Percentiles rank a stretch among this genome's conserved stretches.
These are phyloP conservation scores for Phoenix roebelenii DNA, from an alignment of 176 grass and related monocot genomes.

Conservation along the genomic window DNA sequence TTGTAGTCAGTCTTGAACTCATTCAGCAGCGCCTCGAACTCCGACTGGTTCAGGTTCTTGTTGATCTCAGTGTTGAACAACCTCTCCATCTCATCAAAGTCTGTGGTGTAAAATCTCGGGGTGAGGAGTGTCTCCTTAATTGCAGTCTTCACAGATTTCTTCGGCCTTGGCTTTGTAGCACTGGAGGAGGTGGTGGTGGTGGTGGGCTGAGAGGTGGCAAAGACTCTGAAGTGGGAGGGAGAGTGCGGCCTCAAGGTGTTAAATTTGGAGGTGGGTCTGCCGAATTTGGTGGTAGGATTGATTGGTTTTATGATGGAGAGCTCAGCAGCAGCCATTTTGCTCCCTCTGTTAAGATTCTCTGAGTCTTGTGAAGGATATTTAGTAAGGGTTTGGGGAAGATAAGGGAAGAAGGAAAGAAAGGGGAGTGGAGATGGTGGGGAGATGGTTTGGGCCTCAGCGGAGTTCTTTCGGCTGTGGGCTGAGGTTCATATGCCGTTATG, in stretches of 20 bases:
- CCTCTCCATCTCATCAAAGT: slow-evolving; percentile 98
- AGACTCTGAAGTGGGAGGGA: slow-evolving; percentile 18
- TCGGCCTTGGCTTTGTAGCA: slow-evolving; percentile 28
- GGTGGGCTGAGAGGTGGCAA: slow-evolving; percentile 17
- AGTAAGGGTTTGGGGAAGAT: not conserved
- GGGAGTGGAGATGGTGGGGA: not conserved
- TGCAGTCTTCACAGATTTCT: slow-evolving; percentile 39
- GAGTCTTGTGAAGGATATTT: too few relatives aligned
- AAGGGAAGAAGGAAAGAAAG: not conserved
- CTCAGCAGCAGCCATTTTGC: slow-evolving; percentile 45
- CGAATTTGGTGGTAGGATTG: slow-evolving; percentile 18
- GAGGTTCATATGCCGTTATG: too few relatives aligned
- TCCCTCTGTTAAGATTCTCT: not conserved
- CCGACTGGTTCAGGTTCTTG: slow-evolving; percentile 82
- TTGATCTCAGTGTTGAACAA: slow-evolving; percentile 93
- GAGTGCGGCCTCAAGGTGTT: slow-evolving; percentile 10
- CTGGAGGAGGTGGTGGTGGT: slow-evolving; percentile 23
- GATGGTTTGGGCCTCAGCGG: too few relatives aligned
- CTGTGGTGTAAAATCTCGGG: slow-evolving; percentile 85
- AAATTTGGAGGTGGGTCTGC: slow-evolving; percentile 20
- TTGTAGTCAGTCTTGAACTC: slow-evolving; percentile 99
- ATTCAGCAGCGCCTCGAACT: slow-evolving; percentile 85
- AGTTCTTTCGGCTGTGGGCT: too few relatives aligned
- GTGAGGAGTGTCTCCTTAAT: slow-evolving; percentile 81
- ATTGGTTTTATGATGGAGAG: slow-evolving; percentile 64